Conservation (phyloP, 2,329 filamentous ascomycete species). For the Claviceps sp. region DNA sequence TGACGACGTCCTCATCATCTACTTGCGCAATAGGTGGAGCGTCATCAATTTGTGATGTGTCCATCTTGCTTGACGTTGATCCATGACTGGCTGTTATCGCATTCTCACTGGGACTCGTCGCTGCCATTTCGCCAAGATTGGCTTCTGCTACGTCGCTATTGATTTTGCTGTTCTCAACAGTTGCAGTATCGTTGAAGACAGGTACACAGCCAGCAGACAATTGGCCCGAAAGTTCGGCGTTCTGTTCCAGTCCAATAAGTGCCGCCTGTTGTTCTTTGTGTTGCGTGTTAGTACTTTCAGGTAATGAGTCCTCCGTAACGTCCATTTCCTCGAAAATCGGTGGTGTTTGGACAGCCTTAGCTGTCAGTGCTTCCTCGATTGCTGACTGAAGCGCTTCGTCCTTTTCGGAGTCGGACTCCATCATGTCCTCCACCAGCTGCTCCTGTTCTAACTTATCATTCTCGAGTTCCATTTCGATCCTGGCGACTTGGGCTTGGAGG, state of each 20-base stretch:
- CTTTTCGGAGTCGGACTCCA: constrained; percentile 9
- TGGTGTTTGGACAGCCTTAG: background rate
- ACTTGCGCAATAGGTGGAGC: background rate
- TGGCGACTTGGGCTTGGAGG: constrained; percentile 32
- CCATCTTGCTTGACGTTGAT: background rate
- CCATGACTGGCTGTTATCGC: background rate
- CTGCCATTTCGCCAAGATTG: background rate
- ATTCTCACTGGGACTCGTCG: background rate
- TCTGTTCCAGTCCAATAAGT: background rate
- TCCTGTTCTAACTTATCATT: constrained; percentile 22
- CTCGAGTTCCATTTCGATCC: constrained; percentile 34
- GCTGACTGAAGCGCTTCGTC: background rate
- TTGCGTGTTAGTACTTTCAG: background rate
- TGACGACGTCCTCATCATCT: constrained; percentile 6
- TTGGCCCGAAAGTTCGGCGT: background rate
- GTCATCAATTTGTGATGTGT: background rate
- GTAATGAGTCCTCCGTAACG: background rate
- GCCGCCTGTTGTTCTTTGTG: background rate
- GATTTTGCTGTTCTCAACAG: background rate
- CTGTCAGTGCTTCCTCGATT: background rate
- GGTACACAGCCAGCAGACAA: background rate
- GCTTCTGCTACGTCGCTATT: background rate
- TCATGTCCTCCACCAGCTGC: constrained; percentile 17
- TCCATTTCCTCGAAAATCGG: background rate
- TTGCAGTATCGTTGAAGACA: background rate